Conservation (phyloP, 495 filamentous ascomycete genomes). For the Hypoxylon crocopeplum region DNA sequence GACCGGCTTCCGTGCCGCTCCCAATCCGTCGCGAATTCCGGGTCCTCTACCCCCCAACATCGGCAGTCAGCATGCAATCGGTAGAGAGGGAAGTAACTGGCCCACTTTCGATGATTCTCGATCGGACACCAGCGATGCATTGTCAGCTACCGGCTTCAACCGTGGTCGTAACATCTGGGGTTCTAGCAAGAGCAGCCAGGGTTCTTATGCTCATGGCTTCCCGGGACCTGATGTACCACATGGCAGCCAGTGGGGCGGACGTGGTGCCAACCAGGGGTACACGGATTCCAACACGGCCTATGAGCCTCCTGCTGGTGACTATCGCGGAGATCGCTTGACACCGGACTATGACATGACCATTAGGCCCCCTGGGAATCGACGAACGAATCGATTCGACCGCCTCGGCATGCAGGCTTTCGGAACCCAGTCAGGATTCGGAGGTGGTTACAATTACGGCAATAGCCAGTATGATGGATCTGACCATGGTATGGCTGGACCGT, state of each 20-base stretch:
- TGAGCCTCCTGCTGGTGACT: constrained; percentile 39
- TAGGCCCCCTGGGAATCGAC: constrained; percentile 44
- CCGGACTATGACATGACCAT: constrained; percentile 54
- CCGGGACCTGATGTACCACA: constrained; percentile 46
- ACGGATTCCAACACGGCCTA: constrained; percentile 41
- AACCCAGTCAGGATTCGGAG: constrained; percentile 17
- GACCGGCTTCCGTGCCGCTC: constrained; percentile 23
- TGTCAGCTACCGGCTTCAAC: constrained; percentile 66
- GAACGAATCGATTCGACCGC: constrained; percentile 54
- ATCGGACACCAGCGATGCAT: constrained; percentile 67
- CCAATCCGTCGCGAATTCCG: constrained; percentile 30
- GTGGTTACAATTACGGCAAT: constrained; percentile 29
- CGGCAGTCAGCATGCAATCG: constrained; percentile 55
- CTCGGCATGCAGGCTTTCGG: constrained; percentile 28
- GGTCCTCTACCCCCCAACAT: constrained; percentile 56
- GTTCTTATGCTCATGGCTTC: constrained; percentile 44
- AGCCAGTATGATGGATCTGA: constrained; percentile 49
- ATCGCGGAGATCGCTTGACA: constrained; percentile 53
- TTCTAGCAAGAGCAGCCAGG: constrained; percentile 44
- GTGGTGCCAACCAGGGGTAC: constrained; percentile 43
- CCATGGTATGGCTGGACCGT: constrained; percentile 36
- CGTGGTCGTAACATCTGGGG: constrained; percentile 70
- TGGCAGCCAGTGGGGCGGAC: constrained; percentile 47
- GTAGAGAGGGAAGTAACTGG: constrained; percentile 66
- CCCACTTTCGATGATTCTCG: constrained; percentile 67